These are phyloP conservation scores for Ceratobasidium theobromae DNA, from an alignment of 1,284 basidiomycete genomes.

Conservation along the genomic window DNA sequence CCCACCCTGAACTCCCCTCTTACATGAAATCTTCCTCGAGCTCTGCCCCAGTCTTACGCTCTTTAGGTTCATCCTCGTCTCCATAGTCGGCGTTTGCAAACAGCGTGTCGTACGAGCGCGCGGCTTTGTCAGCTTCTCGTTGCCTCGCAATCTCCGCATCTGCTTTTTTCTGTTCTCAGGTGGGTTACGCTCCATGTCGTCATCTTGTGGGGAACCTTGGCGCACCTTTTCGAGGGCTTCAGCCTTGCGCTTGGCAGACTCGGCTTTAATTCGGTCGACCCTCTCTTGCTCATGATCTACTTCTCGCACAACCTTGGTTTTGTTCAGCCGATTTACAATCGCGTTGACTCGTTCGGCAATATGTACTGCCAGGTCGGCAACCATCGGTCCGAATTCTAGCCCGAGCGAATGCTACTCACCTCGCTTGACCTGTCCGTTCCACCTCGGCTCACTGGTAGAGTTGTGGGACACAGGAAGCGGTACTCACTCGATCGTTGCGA, in stretches of 20 bases:
- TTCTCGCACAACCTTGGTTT: conserved; percentile 81
- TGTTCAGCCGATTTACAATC: conserved; percentile 93
- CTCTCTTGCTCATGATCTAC: conserved; percentile 92
- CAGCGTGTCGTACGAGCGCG: conserved; percentile 71
- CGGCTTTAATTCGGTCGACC: conserved; percentile 77
- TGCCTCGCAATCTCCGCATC: conserved; percentile 65
- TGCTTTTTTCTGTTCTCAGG: conserved; percentile 59
- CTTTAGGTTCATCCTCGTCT: conserved; percentile 37
- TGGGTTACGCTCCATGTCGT: background rate
- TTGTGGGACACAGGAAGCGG: background rate
- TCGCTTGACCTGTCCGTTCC: conserved; percentile 65
- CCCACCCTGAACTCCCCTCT: conserved; percentile 4
- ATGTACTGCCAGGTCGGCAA: conserved; percentile 64
- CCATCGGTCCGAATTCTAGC: background rate
- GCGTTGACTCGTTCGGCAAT: conserved; percentile 80
- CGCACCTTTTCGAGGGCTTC: conserved; percentile 63
- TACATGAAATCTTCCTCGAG: conserved; percentile 41
- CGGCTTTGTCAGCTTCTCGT: conserved; percentile 74
- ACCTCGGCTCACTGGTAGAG: background rate
- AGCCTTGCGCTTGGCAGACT: conserved; percentile 66
- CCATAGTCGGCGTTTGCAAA: conserved; percentile 48
- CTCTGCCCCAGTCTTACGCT: conserved; percentile 37
- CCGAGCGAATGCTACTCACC: conserved; percentile 47
- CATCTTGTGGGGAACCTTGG: background rate
- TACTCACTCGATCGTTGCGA: conserved; percentile 74